Evolutionary conservation across 148 eudicot genomes (phyloP).

Genomic region (Cornus controversa): DNA sequence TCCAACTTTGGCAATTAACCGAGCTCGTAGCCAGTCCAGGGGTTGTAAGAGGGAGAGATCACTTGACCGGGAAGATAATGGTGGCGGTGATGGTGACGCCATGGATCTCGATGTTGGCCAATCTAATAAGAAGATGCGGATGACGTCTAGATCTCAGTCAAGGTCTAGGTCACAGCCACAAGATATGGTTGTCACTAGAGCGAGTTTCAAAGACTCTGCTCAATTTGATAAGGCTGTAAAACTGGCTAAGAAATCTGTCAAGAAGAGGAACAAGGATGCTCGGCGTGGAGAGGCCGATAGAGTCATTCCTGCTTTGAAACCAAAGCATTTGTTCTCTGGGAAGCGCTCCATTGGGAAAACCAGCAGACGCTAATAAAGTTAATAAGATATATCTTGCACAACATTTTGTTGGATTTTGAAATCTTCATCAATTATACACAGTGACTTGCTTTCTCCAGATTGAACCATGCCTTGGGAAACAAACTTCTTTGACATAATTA

Average conservation of each 20-base stretch:
- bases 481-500: too few species aligned
- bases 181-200: constrained; percentile 58
- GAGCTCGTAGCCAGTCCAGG: constrained; percentile 71
- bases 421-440: too few species aligned
- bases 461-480: too few species aligned
- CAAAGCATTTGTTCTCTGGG: constrained; percentile 66
- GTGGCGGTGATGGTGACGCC: constrained; percentile 34
- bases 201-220: constrained; percentile 54
- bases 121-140: constrained; percentile 49
- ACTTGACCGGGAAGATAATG: constrained; percentile 10
- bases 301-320: constrained; percentile 51
- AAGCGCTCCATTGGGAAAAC: constrained; percentile 68
- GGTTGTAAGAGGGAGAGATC: constrained; percentile 84
- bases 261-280: constrained; percentile 65
- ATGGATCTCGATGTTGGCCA: constrained; percentile 56
- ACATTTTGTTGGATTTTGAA: constrained; percentile 9
- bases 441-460: too few species aligned
- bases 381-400: too few species aligned
- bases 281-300: constrained; percentile 67
- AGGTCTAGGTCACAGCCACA: constrained; percentile 55
- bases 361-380: constrained; percentile 51
- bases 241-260: constrained; percentile 33
- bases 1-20: constrained; percentile 50
- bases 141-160: constrained; percentile 47
- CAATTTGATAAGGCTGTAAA: constrained; percentile 65